These are phyloP conservation scores for Cladobotryum mycophilum DNA, from an alignment of 2,329 filamentous ascomycete genomes.

Conservation along the genomic window DNA sequence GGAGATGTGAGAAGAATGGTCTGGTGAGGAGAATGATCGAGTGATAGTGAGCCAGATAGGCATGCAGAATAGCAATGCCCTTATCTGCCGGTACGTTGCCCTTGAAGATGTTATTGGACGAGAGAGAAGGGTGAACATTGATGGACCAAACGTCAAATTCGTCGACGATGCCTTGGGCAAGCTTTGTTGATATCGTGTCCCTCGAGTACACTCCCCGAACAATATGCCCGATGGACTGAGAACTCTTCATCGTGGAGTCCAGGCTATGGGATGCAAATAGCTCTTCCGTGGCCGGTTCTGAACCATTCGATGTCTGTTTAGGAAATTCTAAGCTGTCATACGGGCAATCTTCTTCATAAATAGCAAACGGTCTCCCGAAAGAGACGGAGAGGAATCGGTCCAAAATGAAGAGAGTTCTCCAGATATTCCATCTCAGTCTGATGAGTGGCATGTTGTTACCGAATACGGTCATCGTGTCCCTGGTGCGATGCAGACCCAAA, in stretches of 20 bases:
- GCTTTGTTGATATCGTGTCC: slow-evolving; percentile 49
- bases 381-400: slow-evolving; percentile 58
- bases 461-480: slow-evolving; percentile 53
- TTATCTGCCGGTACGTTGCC: slow-evolving; percentile 25
- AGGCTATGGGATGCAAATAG: slow-evolving; percentile 29
- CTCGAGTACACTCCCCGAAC: slow-evolving; percentile 55
- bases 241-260: slow-evolving; percentile 51
- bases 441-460: slow-evolving; percentile 33
- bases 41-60: slow-evolving; percentile 56
- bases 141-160: slow-evolving; percentile 15
- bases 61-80: slow-evolving; percentile 54
- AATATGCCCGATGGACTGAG: slow-evolving; percentile 51
- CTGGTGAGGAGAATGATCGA: slow-evolving; percentile 57
- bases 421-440: slow-evolving; percentile 49
- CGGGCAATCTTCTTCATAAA: slow-evolving; percentile 57
- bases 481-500: slow-evolving; percentile 52
- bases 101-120: slow-evolving; percentile 30
- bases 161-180: slow-evolving; percentile 50
- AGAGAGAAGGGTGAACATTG: slow-evolving; percentile 39
- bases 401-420: slow-evolving; percentile 58
- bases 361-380: slow-evolving; percentile 55
- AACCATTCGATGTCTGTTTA: too few species aligned
- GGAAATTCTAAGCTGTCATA: slow-evolving; percentile 35
- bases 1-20: slow-evolving; percentile 56
- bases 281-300: slow-evolving; percentile 6